Evolutionary conservation across 306 rosid genomes (phyloP).

Genomic region (Cucurbita maxima): DNA sequence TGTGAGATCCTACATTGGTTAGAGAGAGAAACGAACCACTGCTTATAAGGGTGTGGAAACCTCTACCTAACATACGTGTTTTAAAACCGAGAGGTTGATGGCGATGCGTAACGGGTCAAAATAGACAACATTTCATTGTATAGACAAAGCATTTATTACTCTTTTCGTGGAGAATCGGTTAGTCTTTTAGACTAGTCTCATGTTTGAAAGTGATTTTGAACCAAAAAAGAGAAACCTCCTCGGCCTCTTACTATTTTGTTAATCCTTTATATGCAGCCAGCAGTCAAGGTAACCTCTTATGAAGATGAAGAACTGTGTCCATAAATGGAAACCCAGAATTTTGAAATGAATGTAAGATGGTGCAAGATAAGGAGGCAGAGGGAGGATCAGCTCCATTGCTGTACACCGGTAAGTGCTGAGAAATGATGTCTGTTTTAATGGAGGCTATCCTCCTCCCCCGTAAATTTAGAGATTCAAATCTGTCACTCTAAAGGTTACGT

Average conservation of each 20-base stretch:
- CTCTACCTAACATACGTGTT: too few species aligned
- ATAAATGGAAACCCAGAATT: not conserved
- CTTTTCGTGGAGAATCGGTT: slow-evolving; percentile 65
- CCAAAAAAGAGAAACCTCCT: too few species aligned
- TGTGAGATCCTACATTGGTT: too few species aligned
- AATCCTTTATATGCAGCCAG: not conserved
- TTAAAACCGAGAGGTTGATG: too few species aligned
- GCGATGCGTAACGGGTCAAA: too few species aligned
- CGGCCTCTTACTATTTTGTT: not conserved
- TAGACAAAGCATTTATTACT: slow-evolving; percentile 27
- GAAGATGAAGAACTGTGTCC: not conserved
- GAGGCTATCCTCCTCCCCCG: not conserved
- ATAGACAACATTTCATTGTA: slow-evolving; percentile 10
- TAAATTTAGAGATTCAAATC: not conserved
- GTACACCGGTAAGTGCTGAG: not conserved
- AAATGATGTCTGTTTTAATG: not conserved
- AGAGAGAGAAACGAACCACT: too few species aligned
- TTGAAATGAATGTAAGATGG: not conserved
- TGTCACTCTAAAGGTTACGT: not conserved
- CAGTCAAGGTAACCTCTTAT: not conserved
- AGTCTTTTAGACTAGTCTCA: slow-evolving; percentile 32
- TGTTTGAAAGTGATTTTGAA: not conserved
- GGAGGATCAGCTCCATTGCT: too few species aligned
- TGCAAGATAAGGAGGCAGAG: not conserved
- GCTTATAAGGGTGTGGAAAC: too few species aligned